Conservation (phyloP, 495 filamentous ascomycete species). For the Penicillium riverlandense region DNA sequence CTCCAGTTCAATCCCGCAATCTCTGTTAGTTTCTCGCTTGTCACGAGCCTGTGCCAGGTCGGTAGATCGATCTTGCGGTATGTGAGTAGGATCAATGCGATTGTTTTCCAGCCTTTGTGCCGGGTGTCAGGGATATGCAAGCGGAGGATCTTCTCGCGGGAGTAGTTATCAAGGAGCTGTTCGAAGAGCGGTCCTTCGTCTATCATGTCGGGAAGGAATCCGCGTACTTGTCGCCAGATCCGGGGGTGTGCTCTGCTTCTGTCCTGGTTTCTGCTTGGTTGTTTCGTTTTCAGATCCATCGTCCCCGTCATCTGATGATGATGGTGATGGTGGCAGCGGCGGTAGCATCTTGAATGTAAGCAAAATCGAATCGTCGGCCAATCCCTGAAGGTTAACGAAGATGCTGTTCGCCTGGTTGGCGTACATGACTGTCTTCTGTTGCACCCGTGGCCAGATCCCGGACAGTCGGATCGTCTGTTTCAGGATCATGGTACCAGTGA, state of each 20-base stretch:
- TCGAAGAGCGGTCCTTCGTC: conserved; percentile 13
- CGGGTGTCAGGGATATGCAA: conserved; percentile 14
- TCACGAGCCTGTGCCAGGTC: conserved; percentile 16
- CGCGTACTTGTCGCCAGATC: conserved; percentile 1
- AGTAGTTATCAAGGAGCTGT: conserved; percentile 7
- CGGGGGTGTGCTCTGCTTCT: too few species aligned
- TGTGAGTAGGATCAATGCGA: conserved; percentile 23
- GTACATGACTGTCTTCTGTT: conserved; percentile 3
- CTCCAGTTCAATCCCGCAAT: conserved; percentile 20
- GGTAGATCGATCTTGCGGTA: conserved; percentile 15
- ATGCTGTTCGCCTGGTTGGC: conserved; percentile 9
- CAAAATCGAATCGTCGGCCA: conserved; percentile 19
- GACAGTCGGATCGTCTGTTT: conserved; percentile 14
- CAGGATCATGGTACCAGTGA: conserved; percentile 12
- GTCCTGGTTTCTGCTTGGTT: too few species aligned
- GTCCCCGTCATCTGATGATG: too few species aligned
- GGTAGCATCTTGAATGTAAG: conserved; percentile 8
- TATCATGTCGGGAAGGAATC: conserved; percentile 7
- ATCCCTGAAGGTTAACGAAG: conserved; percentile 23
- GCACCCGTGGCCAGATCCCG: neutral
- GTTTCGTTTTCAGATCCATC: too few species aligned
- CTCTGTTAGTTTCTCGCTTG: neutral
- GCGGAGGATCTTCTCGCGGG: conserved; percentile 12
- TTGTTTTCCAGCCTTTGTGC: conserved; percentile 20
- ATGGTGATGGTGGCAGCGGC: neutral